A percentile compares a stretch with the other conserved stretches of the same genome.
Conservation (phyloP, 2,329 filamentous ascomycete species). For the Fonsecaea nubica region DNA sequence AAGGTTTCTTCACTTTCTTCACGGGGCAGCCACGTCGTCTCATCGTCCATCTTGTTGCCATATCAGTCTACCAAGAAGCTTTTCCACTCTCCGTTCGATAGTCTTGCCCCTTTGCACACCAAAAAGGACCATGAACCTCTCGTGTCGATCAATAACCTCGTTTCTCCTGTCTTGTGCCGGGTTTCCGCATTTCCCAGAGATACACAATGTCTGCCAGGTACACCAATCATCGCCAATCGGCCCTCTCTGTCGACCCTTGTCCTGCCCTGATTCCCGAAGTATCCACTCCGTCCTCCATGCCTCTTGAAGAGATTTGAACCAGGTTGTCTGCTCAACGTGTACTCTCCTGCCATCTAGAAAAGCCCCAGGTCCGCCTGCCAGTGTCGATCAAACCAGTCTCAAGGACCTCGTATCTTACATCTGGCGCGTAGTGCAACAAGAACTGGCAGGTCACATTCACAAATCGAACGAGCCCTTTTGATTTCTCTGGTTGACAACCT, state of each 20-base stretch:
- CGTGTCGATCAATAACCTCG: background rate
- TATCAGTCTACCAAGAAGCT: slow-evolving; percentile 1
- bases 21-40: background rate
- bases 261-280: slow-evolving; percentile 5
- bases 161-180: slow-evolving; percentile 17
- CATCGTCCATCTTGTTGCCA: background rate
- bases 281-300: slow-evolving; percentile 8
- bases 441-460: background rate
- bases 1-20: background rate
- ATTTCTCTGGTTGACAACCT: background rate
- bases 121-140: background rate
- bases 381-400: slow-evolving; percentile 3
- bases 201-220: slow-evolving; percentile 22
- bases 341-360: slow-evolving; percentile 1
- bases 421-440: background rate
- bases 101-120: slow-evolving; percentile 6
- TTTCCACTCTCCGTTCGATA: slow-evolving; percentile 7
- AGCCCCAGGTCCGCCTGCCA: background rate
- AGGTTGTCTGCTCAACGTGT: background rate
- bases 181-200: slow-evolving; percentile 9
- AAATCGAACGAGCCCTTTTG: background rate
- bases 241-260: slow-evolving; percentile 13
- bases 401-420: background rate
- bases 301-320: background rate
- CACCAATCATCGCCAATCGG: slow-evolving; percentile 28